Base-by-base conservation (phyloP, 805 yeast genomes). In the Saccharomycopsis fibuligera region DNA sequence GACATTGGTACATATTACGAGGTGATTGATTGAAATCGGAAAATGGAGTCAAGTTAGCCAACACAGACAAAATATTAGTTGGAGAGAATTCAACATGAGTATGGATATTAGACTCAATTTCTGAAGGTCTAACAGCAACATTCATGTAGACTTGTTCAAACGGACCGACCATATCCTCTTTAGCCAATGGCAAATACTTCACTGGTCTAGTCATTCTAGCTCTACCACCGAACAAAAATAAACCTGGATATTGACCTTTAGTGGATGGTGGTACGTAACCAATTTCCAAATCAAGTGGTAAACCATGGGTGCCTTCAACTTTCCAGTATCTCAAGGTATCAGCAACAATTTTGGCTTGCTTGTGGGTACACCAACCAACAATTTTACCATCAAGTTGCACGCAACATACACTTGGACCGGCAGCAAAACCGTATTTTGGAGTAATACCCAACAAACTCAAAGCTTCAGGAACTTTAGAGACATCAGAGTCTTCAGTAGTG, bases 1-100 rank as follows among this genome's bases (percentile, higher is more conserved):
- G 99, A 71, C 99, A 93, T 73, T 93, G 99, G 67, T 93, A 93
- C 98, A 93, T 93, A 67, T 93, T 93, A 80, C 99, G 86, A 62
- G 99, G 99, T 24, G 97, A 90, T 73, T 93, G 99, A 68, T 93
- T 93, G 73, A 93, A 93, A 67, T 93, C 99, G 1, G 98, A 90
- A 66, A 88, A 93, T 57, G 99, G 99, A 1, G 99, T 93, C 73
- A 93, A 75, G 68, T 93, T 93, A 56, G 98, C 99, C 66, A 93
- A 74, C 57, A 93, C 91, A 21, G 97, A 89, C 58, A 93, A 72
- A 44, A 93, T 88, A 67, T 93, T 89, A 2, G 98, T 93, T 60
- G 99, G 98, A 2, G 95, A 75, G 65, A 76, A 89, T 69, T 93
- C 99, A 55, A 91, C 98, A 62, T 93, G 99, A 4, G 89, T 74